Evolutionary conservation across 2,329 filamentous ascomycete species (phyloP).

Genomic region (Juglanconis sp.): DNA sequence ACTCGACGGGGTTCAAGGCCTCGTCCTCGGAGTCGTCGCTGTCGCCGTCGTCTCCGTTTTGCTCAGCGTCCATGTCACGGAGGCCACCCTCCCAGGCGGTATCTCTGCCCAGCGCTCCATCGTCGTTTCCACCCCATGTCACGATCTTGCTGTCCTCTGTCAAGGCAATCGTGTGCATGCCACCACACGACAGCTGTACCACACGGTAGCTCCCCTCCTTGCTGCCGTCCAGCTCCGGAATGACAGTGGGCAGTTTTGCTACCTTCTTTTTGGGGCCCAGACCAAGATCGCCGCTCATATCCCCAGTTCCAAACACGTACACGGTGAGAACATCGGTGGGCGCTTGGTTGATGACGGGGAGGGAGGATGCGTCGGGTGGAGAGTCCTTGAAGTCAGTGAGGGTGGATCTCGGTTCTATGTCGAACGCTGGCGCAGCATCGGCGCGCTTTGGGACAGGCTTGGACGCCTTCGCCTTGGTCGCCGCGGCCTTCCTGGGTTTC

Average conservation of each 20-base stretch:
- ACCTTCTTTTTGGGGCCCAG: slow-evolving; percentile 22
- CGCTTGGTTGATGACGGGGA: slow-evolving; percentile 16
- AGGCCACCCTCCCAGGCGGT: slow-evolving; percentile 54
- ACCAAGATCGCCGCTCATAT: slow-evolving; percentile 44
- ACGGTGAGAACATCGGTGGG: slow-evolving; percentile 20
- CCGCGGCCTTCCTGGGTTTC: slow-evolving; percentile 3
- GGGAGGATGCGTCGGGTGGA: slow-evolving; percentile 15
- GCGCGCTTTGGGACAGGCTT: background rate
- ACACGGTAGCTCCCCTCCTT: slow-evolving; percentile 27
- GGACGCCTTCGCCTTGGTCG: slow-evolving; percentile 6
- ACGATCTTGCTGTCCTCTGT: slow-evolving; percentile 65
- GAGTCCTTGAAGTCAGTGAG: slow-evolving; percentile 13
- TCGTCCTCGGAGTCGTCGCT: slow-evolving; percentile 51
- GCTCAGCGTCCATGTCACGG: slow-evolving; percentile 33
- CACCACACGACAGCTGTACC: slow-evolving; percentile 60
- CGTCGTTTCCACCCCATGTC: slow-evolving; percentile 70
- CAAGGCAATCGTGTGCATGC: slow-evolving; percentile 65
- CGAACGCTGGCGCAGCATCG: slow-evolving; percentile 8
- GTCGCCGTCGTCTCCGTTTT: slow-evolving; percentile 64
- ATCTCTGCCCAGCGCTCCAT: slow-evolving; percentile 62
- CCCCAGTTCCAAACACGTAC: slow-evolving; percentile 31
- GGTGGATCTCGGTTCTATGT: slow-evolving; percentile 10
- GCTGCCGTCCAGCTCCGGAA: slow-evolving; percentile 20
- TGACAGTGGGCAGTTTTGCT: slow-evolving; percentile 18
- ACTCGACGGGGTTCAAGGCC: slow-evolving; percentile 59